These are phyloP conservation scores for Penicillium samsonianum DNA, from an alignment of 495 filamentous ascomycete species.

Conservation along the genomic window DNA sequence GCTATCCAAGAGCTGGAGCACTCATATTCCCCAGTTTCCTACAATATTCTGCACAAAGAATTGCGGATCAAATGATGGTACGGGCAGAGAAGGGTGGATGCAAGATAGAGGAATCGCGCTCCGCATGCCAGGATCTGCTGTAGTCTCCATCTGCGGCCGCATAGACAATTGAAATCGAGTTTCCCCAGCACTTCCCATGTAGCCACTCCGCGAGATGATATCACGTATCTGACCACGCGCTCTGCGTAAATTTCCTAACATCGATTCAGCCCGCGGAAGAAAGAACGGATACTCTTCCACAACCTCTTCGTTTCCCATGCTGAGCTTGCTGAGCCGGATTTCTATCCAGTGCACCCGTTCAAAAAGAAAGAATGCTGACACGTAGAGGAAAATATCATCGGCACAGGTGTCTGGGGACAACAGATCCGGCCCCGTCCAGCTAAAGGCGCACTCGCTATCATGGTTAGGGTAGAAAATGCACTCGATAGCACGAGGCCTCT, in stretches of 20 bases:
- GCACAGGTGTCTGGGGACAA: slow-evolving; percentile 4
- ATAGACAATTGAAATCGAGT: slow-evolving; percentile 2
- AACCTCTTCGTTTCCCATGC: background rate
- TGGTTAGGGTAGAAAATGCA: slow-evolving; percentile 1
- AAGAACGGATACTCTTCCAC: slow-evolving; percentile 16
- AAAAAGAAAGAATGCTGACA: slow-evolving; percentile 8
- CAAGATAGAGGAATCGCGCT: background rate
- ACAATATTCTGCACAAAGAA: slow-evolving; percentile 1
- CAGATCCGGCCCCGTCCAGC: slow-evolving; percentile 13
- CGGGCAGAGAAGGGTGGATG: background rate
- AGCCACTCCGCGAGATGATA: slow-evolving; percentile 3
- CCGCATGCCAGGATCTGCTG: background rate
- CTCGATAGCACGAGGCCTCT: background rate
- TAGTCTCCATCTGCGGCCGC: slow-evolving; percentile 7
- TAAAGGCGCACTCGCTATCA: slow-evolving; percentile 1
- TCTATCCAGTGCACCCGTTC: slow-evolving; percentile 12
- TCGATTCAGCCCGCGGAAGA: slow-evolving; percentile 10
- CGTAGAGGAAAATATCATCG: slow-evolving; percentile 10
- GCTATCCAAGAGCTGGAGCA: background rate
- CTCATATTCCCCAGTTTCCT: background rate
- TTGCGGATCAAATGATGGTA: background rate
- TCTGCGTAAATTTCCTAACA: slow-evolving; percentile 12
- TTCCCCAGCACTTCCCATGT: background rate
- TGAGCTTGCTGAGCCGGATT: slow-evolving; percentile 6
- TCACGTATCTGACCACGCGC: slow-evolving; percentile 7